Percentiles rank a stretch among this genome's conserved stretches.
These are phyloP conservation scores for Arthrobotrys iridis DNA, from an alignment of 2,329 filamentous ascomycete species.

Conservation along the genomic window DNA sequence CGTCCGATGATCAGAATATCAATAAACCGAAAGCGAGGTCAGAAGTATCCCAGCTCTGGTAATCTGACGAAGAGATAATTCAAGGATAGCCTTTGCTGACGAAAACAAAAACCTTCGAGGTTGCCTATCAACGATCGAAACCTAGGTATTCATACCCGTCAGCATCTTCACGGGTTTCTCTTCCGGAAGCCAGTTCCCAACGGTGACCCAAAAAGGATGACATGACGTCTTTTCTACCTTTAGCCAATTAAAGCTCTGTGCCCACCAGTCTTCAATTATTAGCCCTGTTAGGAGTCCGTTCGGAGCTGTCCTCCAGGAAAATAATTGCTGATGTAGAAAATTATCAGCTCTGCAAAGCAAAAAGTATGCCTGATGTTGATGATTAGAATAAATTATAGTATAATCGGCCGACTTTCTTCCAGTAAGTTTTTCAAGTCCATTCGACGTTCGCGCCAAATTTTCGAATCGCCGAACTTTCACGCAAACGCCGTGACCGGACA, in stretches of 20 bases:
- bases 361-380: too few relatives aligned
- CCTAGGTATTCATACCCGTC: not conserved
- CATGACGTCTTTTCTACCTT: not conserved
- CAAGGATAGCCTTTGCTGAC: too few relatives aligned
- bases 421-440: not conserved
- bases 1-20: not conserved
- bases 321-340: not conserved
- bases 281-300: not conserved
- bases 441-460: constrained; percentile 8
- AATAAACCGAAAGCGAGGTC: not conserved
- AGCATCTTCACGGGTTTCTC: not conserved
- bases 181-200: not conserved
- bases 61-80: too few relatives aligned
- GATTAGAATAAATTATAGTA: too few relatives aligned
- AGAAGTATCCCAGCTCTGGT: too few relatives aligned
- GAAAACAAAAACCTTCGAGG: not conserved
- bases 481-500: not conserved
- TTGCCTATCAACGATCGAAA: not conserved
- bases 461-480: constrained; percentile 13
- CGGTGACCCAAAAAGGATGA: not conserved
- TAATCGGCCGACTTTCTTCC: too few relatives aligned
- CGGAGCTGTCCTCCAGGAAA: not conserved
- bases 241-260: not conserved
- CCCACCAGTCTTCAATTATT: not conserved
- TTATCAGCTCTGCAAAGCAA: too few relatives aligned